A percentile compares a stretch with the other conserved stretches of the same genome.
Conservation (phyloP, 805 yeast species). For the Pichia nanzhaoensis region DNA sequence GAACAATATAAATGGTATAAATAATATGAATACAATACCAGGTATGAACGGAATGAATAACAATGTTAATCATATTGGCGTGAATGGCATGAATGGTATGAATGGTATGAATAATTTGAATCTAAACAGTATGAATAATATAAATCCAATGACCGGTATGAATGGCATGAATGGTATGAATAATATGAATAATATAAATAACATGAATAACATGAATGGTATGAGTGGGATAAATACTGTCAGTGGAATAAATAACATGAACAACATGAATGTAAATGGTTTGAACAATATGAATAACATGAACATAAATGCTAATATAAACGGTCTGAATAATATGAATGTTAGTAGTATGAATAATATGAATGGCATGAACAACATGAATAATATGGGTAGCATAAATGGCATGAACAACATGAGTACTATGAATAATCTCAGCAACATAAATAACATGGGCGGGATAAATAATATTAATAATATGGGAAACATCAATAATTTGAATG, state of each 20-base stretch:
- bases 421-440: background rate
- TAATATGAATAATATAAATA: background rate
- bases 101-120: background rate
- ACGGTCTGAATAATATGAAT: background rate
- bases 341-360: background rate
- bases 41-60: constrained; percentile 2
- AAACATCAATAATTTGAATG: constrained; percentile 3
- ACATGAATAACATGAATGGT: background rate
- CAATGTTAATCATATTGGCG: background rate
- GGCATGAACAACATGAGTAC: constrained; percentile 2
- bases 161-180: background rate
- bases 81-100: constrained; percentile 1
- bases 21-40: background rate
- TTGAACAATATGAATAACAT: constrained; percentile 5
- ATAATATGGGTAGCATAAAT: constrained; percentile 1
- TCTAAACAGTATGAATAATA: background rate
- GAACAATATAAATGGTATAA: background rate
- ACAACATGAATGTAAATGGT: background rate
- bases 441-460: background rate
- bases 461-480: background rate
- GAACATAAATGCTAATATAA: constrained; percentile 7
- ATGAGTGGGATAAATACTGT: background rate
- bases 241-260: background rate
- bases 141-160: background rate
- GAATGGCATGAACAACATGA: constrained; percentile 1